These are phyloP conservation scores for Xylaria cubensis DNA, from an alignment of 495 filamentous ascomycete species.

Conservation along the genomic window DNA sequence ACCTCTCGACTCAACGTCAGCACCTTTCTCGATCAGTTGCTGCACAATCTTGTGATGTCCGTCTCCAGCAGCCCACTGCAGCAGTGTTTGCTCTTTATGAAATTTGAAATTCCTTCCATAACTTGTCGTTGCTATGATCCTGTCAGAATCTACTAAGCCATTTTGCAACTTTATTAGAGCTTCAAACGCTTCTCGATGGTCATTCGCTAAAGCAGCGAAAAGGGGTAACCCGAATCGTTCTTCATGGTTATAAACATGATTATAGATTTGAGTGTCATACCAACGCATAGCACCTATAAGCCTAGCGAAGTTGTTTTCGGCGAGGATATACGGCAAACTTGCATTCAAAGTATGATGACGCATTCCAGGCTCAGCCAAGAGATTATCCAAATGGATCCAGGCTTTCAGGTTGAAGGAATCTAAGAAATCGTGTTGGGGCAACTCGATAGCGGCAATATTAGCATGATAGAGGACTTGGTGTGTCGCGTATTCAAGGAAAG, in stretches of 20 bases:
- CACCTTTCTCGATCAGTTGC: neutral
- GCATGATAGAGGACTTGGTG: conserved; percentile 52
- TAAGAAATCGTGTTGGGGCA: conserved; percentile 51
- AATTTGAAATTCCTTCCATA: conserved; percentile 1
- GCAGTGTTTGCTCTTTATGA: neutral
- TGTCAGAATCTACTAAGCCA: neutral
- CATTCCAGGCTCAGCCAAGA: conserved; percentile 26
- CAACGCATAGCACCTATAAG: conserved; percentile 40
- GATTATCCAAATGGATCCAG: conserved; percentile 52
- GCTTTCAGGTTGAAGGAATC: conserved; percentile 36
- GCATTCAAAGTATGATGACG: conserved; percentile 43
- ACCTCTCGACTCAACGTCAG: neutral
- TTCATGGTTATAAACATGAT: neutral
- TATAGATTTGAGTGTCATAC: neutral
- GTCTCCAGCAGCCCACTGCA: neutral
- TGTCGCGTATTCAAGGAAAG: conserved; percentile 55
- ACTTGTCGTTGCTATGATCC: neutral
- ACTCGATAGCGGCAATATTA: conserved; percentile 42
- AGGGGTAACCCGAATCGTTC: conserved; percentile 7
- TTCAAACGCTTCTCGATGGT: conserved; percentile 3
- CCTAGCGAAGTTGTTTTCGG: conserved; percentile 47
- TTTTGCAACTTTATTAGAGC: neutral
- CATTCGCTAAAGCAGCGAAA: conserved; percentile 19
- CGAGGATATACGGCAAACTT: conserved; percentile 56
- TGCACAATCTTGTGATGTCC: neutral